Percentiles rank a stretch among this genome's conserved stretches.
Conservation (phyloP, 768 basidiomycete species). For the Naganishia friedmannii region DNA sequence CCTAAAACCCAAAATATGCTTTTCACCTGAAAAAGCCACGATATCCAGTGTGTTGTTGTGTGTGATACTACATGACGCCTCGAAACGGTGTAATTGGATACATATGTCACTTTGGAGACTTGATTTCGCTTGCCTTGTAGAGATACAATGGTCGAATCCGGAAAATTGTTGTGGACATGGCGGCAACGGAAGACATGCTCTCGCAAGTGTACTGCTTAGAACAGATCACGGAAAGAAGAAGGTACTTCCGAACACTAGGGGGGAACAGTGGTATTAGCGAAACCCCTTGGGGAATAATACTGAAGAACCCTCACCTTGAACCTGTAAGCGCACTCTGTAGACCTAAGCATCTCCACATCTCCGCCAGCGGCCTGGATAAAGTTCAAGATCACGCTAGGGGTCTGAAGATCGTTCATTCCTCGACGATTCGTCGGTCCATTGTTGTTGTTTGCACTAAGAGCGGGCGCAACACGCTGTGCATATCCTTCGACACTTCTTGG, state of each 20-base stretch:
- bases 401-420: background rate
- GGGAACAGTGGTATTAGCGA: conserved; percentile 12
- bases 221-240: conserved; percentile 34
- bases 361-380: conserved; percentile 97
- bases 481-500: conserved; percentile 79
- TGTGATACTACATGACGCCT: background rate
- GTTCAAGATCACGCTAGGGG: conserved; percentile 78
- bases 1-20: conserved; percentile 9
- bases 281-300: conserved; percentile 15
- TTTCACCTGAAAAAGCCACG: background rate
- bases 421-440: conserved; percentile 18
- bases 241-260: conserved; percentile 36
- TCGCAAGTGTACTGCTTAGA: conserved; percentile 22
- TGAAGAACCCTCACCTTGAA: conserved; percentile 47
- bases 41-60: background rate
- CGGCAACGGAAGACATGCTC: background rate
- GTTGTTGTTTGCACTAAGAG: conserved; percentile 38
- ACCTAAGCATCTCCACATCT: conserved; percentile 96
- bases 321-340: conserved; percentile 93
- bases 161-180: background rate
- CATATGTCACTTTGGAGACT: background rate
- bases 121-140: conserved; percentile 7
- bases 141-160: conserved; percentile 5
- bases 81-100: background rate
- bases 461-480: conserved; percentile 66